A percentile compares a stretch with the other conserved stretches of the same genome.
These are phyloP conservation scores for Chalaropsis thielavioides DNA, from an alignment of 2,329 filamentous ascomycete species.

Conservation along the genomic window DNA sequence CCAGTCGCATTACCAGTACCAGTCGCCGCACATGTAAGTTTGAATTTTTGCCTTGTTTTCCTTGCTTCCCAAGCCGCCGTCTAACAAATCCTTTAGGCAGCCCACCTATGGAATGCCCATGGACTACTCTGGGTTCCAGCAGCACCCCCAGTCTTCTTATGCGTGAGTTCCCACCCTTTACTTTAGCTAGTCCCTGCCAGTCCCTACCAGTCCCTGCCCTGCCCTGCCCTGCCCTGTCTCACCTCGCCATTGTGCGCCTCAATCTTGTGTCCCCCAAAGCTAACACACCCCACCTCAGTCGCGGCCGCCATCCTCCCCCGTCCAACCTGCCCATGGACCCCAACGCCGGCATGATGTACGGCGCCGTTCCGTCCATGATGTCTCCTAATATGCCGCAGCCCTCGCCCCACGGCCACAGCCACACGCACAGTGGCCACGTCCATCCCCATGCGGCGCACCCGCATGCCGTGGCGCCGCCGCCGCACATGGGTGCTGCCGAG, in stretches of 20 bases:
- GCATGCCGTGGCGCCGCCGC: conserved; percentile 11
- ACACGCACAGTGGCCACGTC: conserved; percentile 27
- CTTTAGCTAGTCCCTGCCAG: background rate
- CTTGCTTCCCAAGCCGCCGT: background rate
- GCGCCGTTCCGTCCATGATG: conserved; percentile 16
- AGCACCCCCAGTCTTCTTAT: conserved; percentile 31
- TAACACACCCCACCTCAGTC: conserved; percentile 19
- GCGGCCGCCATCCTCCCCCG: conserved; percentile 11
- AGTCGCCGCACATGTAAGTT: conserved; percentile 14
- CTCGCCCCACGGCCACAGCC: conserved; percentile 14
- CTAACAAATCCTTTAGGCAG: conserved; percentile 6
- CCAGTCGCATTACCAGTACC: conserved; percentile 20
- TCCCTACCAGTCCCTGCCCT: background rate
- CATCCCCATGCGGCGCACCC: conserved; percentile 10
- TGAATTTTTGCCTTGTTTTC: conserved; percentile 21
- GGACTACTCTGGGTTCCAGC: conserved; percentile 19
- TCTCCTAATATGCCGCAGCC: conserved; percentile 15
- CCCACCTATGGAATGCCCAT: conserved; percentile 14
- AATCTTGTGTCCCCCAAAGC: conserved; percentile 26
- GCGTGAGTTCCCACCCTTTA: conserved; percentile 28
- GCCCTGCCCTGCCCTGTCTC: background rate
- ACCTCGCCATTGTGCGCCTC: conserved; percentile 19
- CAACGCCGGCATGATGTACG: conserved; percentile 15
- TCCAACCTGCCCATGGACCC: conserved; percentile 14
- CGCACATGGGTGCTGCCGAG: conserved; percentile 12